A percentile compares a stretch with the other conserved stretches of the same genome.
Evolutionary conservation across 2,329 filamentous ascomycete genomes (phyloP).

Genomic region (Cryphonectria parasitica): DNA sequence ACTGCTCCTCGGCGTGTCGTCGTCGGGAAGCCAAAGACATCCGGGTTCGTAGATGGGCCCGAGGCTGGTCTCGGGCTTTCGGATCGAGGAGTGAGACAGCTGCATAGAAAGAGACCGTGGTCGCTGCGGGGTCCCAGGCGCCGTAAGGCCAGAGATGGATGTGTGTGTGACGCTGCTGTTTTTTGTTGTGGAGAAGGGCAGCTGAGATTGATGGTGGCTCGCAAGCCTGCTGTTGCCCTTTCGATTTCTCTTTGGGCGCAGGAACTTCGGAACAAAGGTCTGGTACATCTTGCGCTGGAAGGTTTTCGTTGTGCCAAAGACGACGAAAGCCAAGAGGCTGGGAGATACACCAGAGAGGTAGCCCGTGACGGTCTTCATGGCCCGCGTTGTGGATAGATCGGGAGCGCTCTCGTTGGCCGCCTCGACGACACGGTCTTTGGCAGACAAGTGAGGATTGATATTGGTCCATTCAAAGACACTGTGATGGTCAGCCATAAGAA

Average conservation of each 20-base stretch:
- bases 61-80: constrained; percentile 12
- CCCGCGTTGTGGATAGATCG: constrained; percentile 21
- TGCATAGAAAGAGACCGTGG: background rate
- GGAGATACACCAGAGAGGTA: constrained; percentile 37
- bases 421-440: constrained; percentile 39
- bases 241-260: background rate
- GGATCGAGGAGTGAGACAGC: background rate
- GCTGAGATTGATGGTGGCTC: background rate
- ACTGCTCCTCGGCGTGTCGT: constrained; percentile 6
- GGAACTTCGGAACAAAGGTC: constrained; percentile 29
- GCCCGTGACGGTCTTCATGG: constrained; percentile 25
- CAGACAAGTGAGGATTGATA: constrained; percentile 15
- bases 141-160: background rate
- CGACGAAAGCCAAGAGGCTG: constrained; percentile 33
- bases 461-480: constrained; percentile 28
- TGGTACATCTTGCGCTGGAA: constrained; percentile 32
- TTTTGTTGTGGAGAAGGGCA: constrained; percentile 7
- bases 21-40: constrained; percentile 1
- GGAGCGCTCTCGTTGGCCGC: constrained; percentile 34
- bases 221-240: constrained; percentile 6
- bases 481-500: background rate
- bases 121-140: constrained; percentile 12
- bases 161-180: constrained; percentile 12
- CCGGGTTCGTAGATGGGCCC: constrained; percentile 19
- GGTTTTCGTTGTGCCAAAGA: constrained; percentile 35